A percentile compares a stretch with the other conserved stretches of the same genome.
These are phyloP conservation scores for Kurtzmaniella cleridarum DNA, from an alignment of 805 yeast genomes.

Conservation along the genomic window DNA sequence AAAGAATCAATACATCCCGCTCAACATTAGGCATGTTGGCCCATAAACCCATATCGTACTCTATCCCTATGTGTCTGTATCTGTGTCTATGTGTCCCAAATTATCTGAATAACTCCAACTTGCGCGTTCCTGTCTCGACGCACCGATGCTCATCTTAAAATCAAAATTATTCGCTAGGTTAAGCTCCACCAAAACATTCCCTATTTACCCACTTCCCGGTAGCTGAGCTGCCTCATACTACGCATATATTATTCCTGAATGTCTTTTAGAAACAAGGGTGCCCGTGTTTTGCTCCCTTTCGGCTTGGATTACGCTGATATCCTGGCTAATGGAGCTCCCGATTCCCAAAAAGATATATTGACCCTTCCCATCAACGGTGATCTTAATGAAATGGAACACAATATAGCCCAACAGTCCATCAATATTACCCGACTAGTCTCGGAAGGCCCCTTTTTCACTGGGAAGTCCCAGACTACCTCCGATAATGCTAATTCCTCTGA, in stretches of 20 bases:
- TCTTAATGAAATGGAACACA: constrained; percentile 44
- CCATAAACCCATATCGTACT: too few relatives aligned
- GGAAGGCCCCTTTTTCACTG: constrained; percentile 67
- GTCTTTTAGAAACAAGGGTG: constrained; percentile 51
- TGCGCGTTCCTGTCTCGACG: too few relatives aligned
- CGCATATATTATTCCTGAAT: constrained; percentile 22
- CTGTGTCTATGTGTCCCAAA: too few relatives aligned
- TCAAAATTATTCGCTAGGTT: too few relatives aligned
- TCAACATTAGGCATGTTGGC: too few relatives aligned
- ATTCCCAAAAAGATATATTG: constrained; percentile 37
- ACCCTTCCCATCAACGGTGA: constrained; percentile 64
- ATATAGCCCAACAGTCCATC: constrained; percentile 50
- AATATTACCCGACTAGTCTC: constrained; percentile 47
- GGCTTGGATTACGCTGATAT: constrained; percentile 68
- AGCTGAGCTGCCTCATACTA: too few relatives aligned
- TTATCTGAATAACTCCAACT: too few relatives aligned
- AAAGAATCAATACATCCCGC: too few relatives aligned
- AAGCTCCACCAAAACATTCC: too few relatives aligned
- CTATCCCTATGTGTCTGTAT: too few relatives aligned
- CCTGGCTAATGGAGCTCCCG: constrained; percentile 12
- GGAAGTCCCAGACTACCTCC: constrained; percentile 35
- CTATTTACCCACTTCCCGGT: too few relatives aligned
- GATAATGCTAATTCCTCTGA: constrained; percentile 32
- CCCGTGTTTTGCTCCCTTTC: constrained; percentile 54
- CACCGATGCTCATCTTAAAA: too few relatives aligned